A percentile compares a stretch with the other conserved stretches of the same genome.
Evolutionary conservation across 2,329 filamentous ascomycete species (phyloP).

Genomic region (Hypoxylon sp.): DNA sequence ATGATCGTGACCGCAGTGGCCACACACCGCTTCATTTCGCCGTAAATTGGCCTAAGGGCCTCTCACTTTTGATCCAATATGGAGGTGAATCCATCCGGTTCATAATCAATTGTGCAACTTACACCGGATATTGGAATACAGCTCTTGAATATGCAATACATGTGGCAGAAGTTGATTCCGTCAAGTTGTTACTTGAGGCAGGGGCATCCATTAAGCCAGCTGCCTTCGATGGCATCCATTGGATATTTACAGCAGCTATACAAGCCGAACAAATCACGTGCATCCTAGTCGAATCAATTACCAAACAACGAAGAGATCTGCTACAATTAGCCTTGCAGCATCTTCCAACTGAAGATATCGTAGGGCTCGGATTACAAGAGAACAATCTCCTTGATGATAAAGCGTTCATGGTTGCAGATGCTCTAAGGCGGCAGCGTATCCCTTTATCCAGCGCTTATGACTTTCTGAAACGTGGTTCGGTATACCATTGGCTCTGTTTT

Average conservation of each 20-base stretch:
- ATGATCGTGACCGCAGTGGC: neutral
- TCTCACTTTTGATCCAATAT: slow-evolving; percentile 23
- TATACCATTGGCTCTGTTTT: neutral
- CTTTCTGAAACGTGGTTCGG: neutral
- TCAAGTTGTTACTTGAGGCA: neutral
- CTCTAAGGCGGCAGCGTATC: slow-evolving; percentile 7
- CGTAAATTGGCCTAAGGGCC: slow-evolving; percentile 24
- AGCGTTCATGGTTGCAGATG: slow-evolving; percentile 12
- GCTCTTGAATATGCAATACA: neutral
- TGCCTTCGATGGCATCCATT: no score
- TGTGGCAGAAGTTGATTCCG: neutral
- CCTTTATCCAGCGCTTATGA: slow-evolving; percentile 7
- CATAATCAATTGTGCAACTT: slow-evolving; percentile 5
- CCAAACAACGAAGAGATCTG: slow-evolving; percentile 1
- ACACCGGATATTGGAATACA: neutral
- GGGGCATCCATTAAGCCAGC: neutral
- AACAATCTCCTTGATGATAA: slow-evolving; percentile 20
- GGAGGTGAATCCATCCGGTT: slow-evolving; percentile 7
- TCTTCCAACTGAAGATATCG: neutral
- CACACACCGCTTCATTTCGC: slow-evolving; percentile 21
- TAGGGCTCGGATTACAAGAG: slow-evolving; percentile 6
- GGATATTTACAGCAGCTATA: no score
- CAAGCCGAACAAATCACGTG: neutral
- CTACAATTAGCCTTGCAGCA: slow-evolving; percentile 13
- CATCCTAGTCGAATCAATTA: slow-evolving; percentile 9